Evolutionary conservation across 2,329 filamentous ascomycete genomes (phyloP).

Genomic region (Colletotrichum filicis): DNA sequence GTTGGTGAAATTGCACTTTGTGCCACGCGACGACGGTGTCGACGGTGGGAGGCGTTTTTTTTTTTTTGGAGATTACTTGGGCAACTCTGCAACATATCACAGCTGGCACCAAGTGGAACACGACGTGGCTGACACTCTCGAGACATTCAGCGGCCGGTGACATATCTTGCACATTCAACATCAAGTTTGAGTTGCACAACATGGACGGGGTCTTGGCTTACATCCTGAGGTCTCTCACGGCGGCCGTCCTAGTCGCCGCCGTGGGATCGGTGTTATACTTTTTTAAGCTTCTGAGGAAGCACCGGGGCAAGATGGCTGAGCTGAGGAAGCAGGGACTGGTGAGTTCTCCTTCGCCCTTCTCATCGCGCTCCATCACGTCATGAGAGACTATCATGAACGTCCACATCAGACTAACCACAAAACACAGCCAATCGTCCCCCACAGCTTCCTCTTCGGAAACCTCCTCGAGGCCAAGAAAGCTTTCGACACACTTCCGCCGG

Average conservation of each 20-base stretch:
- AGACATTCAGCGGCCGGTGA: neutral
- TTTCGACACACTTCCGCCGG: conserved; percentile 29
- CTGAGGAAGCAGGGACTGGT: conserved; percentile 26
- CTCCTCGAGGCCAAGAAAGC: conserved; percentile 44
- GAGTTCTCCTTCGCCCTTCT: neutral
- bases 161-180: neutral
- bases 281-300: conserved; percentile 8
- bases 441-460: conserved; percentile 43
- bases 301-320: conserved; percentile 26
- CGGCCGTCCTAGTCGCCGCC: neutral
- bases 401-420: neutral
- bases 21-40: neutral
- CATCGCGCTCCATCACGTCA: neutral
- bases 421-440: conserved; percentile 42
- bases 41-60: neutral
- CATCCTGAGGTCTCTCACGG: neutral
- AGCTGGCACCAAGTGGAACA: neutral
- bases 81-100: neutral
- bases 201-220: conserved; percentile 10
- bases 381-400: too few relatives aligned
- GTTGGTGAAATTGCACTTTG: neutral
- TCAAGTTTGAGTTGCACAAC: neutral
- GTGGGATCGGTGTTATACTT: conserved; percentile 8
- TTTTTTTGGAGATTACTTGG: neutral
- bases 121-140: neutral